A percentile compares a stretch with the other conserved stretches of the same genome.
Conservation (phyloP, 805 yeast genomes). For the Ogataea nonfermentans region DNA sequence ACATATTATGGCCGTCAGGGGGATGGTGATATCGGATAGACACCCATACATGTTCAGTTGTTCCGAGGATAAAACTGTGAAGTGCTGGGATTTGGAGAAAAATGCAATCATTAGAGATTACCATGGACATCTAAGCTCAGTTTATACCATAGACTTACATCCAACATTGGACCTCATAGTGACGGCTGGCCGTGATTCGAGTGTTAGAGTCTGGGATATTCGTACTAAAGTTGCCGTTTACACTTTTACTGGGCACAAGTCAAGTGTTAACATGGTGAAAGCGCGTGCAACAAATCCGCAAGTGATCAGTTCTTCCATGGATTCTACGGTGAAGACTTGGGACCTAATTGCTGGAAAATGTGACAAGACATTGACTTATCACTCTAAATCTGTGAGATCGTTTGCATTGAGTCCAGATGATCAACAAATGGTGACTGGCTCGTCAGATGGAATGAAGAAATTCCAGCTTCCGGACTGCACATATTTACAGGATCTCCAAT, state of each 20-base stretch:
- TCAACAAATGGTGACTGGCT: conserved; percentile 74
- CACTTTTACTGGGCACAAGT: conserved; percentile 78
- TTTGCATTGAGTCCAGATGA: conserved; percentile 67
- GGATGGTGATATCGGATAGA: conserved; percentile 64
- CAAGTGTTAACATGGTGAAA: conserved; percentile 66
- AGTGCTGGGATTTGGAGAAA: conserved; percentile 95
- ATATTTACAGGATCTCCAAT: conserved; percentile 51
- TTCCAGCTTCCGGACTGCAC: conserved; percentile 82
- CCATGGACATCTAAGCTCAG: conserved; percentile 92
- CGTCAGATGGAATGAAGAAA: conserved; percentile 76
- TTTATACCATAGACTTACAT: conserved; percentile 79
- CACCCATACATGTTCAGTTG: conserved; percentile 90
- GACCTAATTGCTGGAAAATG: conserved; percentile 80
- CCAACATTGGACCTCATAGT: conserved; percentile 82
- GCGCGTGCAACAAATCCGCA: conserved; percentile 82
- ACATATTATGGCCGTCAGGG: conserved; percentile 86
- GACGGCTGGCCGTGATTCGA: conserved; percentile 87
- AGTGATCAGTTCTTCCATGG: conserved; percentile 77
- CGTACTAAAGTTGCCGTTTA: conserved; percentile 72
- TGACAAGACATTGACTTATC: conserved; percentile 74
- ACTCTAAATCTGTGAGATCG: conserved; percentile 76
- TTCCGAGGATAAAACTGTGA: conserved; percentile 88
- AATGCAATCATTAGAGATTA: conserved; percentile 80
- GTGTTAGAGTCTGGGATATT: conserved; percentile 91
- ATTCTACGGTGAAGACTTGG: conserved; percentile 85